A percentile compares a stretch with the other conserved stretches of the same genome.
phyloP scores from a whole-genome alignment of 2,329 filamentous ascomycete genomes.

The Colletotrichum sp. region DNA sequence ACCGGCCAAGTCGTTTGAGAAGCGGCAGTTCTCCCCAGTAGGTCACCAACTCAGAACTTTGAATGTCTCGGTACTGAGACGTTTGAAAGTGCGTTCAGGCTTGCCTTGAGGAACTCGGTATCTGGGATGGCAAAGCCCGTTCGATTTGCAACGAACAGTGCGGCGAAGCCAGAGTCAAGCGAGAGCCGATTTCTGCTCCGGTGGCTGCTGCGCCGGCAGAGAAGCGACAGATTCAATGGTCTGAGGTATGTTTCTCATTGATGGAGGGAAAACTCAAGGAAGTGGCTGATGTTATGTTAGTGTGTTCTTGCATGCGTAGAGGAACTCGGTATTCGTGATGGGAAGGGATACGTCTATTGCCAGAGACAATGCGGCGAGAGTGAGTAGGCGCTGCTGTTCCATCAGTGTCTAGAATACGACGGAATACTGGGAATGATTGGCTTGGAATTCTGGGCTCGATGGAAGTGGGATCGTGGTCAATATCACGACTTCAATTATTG shows the following conservation, averaged over 20 bases:
- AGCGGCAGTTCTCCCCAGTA: neutral
- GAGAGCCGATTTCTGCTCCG: neutral
- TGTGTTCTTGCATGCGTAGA: neutral
- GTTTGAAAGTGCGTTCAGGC: neutral
- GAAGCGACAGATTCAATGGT: neutral
- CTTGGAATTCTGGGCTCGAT: neutral
- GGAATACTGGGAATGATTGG: accelerated
- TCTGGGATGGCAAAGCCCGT: neutral
- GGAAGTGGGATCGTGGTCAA: accelerated
- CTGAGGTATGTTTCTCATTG: neutral
- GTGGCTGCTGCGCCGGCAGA: neutral
- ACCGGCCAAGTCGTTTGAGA: neutral
- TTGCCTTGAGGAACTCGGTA: neutral
- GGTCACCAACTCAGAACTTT: neutral
- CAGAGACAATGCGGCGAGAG: neutral
- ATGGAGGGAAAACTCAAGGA: neutral
- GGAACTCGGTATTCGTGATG: neutral
- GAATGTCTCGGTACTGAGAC: neutral
- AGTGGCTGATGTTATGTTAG: neutral
- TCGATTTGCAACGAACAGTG: neutral
- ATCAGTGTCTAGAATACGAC: neutral
- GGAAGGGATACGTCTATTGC: neutral
- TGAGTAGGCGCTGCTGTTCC: neutral
- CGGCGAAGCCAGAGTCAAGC: neutral
- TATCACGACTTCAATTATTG: neutral